phyloP scores from a whole-genome alignment of 768 basidiomycete species.

The Pisolithus tinctorius region DNA sequence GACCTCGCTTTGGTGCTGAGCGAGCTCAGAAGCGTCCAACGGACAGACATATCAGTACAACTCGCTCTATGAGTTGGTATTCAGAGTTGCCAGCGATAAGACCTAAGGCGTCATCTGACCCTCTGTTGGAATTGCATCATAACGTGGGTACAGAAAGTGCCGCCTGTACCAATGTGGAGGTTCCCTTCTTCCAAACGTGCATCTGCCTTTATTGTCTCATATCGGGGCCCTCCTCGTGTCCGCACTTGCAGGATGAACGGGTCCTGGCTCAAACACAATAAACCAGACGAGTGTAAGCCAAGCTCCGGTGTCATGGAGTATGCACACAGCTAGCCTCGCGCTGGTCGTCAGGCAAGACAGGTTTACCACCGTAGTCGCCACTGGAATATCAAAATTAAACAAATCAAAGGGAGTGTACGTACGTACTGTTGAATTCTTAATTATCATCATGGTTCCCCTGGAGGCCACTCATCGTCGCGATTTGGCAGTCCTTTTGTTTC shows the following conservation, averaged over 20 bases:
- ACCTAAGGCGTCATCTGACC: background rate
- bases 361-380: background rate
- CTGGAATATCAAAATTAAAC: background rate
- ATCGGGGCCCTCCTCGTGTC: background rate
- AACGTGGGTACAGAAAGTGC: background rate
- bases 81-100: background rate
- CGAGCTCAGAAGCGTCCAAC: conserved; percentile 24
- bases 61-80: background rate
- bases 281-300: background rate
- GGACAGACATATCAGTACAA: conserved; percentile 9
- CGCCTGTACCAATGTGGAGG: conserved; percentile 1
- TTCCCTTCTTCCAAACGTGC: conserved; percentile 6
- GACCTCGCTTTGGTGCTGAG: conserved; percentile 28
- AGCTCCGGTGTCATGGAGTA: background rate
- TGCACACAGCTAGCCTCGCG: background rate
- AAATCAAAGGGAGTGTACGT: background rate
- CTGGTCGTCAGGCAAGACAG: background rate
- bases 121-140: background rate
- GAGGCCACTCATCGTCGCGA: background rate
- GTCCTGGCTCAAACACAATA: background rate
- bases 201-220: conserved; percentile 7
- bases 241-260: background rate
- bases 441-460: background rate
- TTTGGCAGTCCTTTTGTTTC: conserved; percentile 19
- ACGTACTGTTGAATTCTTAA: background rate